Conservation (phyloP, 805 yeast genomes). For the Pichia membranifaciens region DNA sequence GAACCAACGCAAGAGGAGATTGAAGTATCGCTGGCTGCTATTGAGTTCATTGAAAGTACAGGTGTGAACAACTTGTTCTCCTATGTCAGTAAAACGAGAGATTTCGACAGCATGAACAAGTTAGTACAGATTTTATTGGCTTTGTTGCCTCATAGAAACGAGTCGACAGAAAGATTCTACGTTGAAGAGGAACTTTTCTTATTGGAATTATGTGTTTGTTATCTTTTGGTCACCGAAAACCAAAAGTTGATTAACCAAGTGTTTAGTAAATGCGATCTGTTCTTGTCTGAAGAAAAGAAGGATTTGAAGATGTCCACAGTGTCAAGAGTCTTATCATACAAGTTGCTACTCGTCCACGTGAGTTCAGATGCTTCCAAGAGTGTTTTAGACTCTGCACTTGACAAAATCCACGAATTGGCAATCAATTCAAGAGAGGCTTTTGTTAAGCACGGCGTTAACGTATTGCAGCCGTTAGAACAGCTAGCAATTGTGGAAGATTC, state of each 20-base stretch:
- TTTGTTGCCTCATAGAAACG: constrained; percentile 30
- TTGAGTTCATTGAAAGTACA: constrained; percentile 76
- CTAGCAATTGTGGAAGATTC: constrained; percentile 38
- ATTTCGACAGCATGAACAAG: constrained; percentile 30
- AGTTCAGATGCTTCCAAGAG: constrained; percentile 22
- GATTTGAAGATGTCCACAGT: constrained; percentile 24
- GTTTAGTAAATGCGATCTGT: constrained; percentile 20
- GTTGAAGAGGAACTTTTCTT: constrained; percentile 28
- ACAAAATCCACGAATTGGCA: constrained; percentile 19
- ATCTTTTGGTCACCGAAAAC: constrained; percentile 26
- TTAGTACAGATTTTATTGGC: constrained; percentile 32
- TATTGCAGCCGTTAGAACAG: constrained; percentile 44
- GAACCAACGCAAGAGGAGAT: constrained; percentile 95
- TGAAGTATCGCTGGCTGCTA: constrained; percentile 73
- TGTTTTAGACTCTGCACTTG: constrained; percentile 23
- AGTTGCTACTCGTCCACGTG: constrained; percentile 41
- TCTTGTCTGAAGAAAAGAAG: constrained; percentile 20
- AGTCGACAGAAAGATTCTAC: constrained; percentile 24
- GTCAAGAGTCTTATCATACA: constrained; percentile 45
- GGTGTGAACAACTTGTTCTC: constrained; percentile 52
- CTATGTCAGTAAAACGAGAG: constrained; percentile 36
- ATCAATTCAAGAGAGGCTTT: constrained; percentile 35
- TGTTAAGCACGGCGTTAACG: constrained; percentile 39
- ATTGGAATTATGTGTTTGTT: constrained; percentile 29
- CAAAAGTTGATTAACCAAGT: constrained; percentile 20